phyloP scores from a whole-genome alignment of 495 filamentous ascomycete species.

The Penicillium silybi region DNA sequence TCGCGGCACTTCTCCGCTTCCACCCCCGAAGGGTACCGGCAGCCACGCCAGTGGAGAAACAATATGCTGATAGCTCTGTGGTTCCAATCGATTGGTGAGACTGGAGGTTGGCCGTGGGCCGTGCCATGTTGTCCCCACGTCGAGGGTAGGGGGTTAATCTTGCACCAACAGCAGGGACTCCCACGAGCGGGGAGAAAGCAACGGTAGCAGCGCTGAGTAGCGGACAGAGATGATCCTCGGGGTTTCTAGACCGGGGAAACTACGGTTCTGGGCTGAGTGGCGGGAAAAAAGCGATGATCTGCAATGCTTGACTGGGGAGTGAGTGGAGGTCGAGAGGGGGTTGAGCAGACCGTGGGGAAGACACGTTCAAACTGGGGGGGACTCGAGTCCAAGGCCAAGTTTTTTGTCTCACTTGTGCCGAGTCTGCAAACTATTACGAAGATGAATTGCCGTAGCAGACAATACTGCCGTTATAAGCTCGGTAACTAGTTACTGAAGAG shows the following conservation, averaged over 20 bases:
- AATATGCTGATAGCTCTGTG: background rate
- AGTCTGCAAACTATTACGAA: too few species aligned
- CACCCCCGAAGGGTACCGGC: background rate
- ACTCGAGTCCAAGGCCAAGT: background rate
- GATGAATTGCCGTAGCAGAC: background rate
- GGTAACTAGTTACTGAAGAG: background rate
- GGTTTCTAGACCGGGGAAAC: slow-evolving; percentile 3
- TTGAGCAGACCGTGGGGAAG: background rate
- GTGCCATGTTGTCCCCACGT: slow-evolving; percentile 3
- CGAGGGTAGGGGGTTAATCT: background rate
- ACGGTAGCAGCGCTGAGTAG: slow-evolving; percentile 22
- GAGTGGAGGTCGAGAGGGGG: slow-evolving; percentile 11
- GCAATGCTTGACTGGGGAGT: slow-evolving; percentile 15
- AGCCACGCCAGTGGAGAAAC: slow-evolving; percentile 4
- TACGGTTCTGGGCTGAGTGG: slow-evolving; percentile 3
- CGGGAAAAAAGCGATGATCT: slow-evolving; percentile 19
- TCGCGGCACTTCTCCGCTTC: background rate
- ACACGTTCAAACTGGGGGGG: background rate
- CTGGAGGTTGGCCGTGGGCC: background rate
- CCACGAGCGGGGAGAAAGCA: slow-evolving; percentile 19
- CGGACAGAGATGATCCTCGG: slow-evolving; percentile 6
- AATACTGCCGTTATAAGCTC: background rate
- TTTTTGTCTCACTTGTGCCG: background rate
- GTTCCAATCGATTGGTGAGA: background rate
- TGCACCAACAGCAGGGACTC: background rate